Evolutionary conservation across 31 red algal genomes (phyloP), one percentile per base, ranked within the genome.

Genomic region (Odonthalia washingtoniensis): DNA sequence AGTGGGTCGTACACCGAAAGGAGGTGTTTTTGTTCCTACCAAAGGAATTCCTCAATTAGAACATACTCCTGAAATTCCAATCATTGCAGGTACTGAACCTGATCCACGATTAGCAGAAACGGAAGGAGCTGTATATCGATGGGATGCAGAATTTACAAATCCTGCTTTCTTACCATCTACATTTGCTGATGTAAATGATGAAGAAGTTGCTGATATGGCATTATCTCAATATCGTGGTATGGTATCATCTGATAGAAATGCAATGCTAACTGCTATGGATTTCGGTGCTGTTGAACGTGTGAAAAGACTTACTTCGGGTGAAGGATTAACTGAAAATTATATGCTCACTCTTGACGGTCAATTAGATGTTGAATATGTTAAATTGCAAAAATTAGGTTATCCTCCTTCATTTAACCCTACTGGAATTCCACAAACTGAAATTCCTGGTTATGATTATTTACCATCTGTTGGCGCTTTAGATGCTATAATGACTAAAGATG

Each of bases 41-140:
- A n/a, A 85, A 32, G 94, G 94, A 46, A 80, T 95, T 49, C 84
- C 88, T 33, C 94, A 95, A 70, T 57, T 62, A 18, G n/a, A 80
- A 18, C 88, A 95, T 79, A 35, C 74, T n/a, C 46, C 73, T 0
- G 35, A 91, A 4, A 75, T 57, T 21, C 49, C 80, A 6, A 24
- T 5, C 40, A 77, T 81, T 43, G 49, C 49, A 64, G 46, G 45
- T 65, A 72, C 74, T 18, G 18, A 74, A 9, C 84, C 78, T 6
- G 94, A 95, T 46, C 94, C 94, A 35, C 94, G 94, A 36, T 46
- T 95, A 9, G 94, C 89, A 4, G 94, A 95, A 73, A 77, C 88
- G 0, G 88, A 89, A 46, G 94, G 94, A 4, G n/a, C 61, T 0
- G 53, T 92, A 31, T 95, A 88, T 67, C 53, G 80, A 4, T 95